Evolutionary conservation across 441 rosid species (phyloP), one percentile per base, ranked within the genome.

Genomic region (Bruguiera hainesii): DNA sequence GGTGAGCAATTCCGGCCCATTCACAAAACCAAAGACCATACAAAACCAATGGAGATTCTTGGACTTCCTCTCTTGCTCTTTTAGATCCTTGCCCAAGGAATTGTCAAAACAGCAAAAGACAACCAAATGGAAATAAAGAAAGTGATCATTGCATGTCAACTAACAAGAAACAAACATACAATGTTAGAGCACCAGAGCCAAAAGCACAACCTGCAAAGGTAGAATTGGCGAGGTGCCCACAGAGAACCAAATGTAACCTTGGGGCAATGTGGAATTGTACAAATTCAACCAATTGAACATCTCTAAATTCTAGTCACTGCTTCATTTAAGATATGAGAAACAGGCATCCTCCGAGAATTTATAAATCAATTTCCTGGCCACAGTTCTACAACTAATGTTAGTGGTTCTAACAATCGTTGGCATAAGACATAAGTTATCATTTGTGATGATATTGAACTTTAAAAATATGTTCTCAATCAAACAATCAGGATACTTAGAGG

Each of bases 31-130:
- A 56, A 20, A 53, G 1, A 1, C 5, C 19, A 16, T n/a, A 51
- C 19, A 46, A 23, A 68, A 62, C 52, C 64, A 29, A 8, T 29
- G 56, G 29, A 56, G 46, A 63, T 55, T 46, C 42, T 56, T 62
- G 19, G n/a, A 56, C 20, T 37, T 19, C 56, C 20, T 39, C 13
- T 25, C 59, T 42, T 4, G 48, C 48, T 42, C 48, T 11, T 16
- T 39, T 7, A 23, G 52, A 30, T 23, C 21, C 61, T 15, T 3
- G 46, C 61, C 31, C 18, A 63, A 31, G 19, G 64, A 39, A 61
- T 3, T 19, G 23, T 49, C 18, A 19, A 4, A 48, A 67, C 39
- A 25, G 8, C 48, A 15, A 48, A 57, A 6, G 11, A 60, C 2
- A 51, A 10, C 29, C 51, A 60, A 50, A 50, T 15, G 31, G 19